Evolutionary conservation across 1,284 basidiomycete genomes (phyloP), one percentile per base, ranked within the genome.

Genomic region (Puccinia coronata): DNA sequence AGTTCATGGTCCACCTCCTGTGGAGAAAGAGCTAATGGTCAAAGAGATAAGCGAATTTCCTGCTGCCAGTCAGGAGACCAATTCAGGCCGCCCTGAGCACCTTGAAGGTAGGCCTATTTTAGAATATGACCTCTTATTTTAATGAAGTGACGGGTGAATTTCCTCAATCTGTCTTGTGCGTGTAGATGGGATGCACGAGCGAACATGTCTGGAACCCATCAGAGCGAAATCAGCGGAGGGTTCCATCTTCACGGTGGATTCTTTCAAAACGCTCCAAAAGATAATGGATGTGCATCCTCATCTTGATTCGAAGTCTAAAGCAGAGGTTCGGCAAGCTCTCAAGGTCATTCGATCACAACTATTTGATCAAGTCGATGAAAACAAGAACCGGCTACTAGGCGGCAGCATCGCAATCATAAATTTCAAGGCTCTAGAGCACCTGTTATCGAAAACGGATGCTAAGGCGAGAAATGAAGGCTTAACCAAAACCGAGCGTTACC

Each of bases 381-480:
- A 63, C 61, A 63, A 36, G 61, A 63, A n/a, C 8, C 41, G 61
- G 61, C 61, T 34, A 23, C 41, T 36, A 39, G 36, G 61, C 61
- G 36, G 61, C 23, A 41, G 61, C 41, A 63, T 20, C 41, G 61
- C 36, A 41, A 63, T 41, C 34, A 63, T 63, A 36, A 63, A 63
- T 31, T 63, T 63, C 34, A 63, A 63, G 61, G 61, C 61, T 63
- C 12, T 63, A 36, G 36, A 63, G 61, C 16, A 39, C 61, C 16
- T 41, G 14, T 23, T 63, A 41, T 41, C 41, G 34, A 63, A 39
- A n/a, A 39, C 41, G 41, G 36, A 63, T 2, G 61, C 61, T 6
- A 39, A 63, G 36, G 41, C 9, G 25, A 31, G 3, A 5, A 23
- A 39, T 16, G 4, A 41, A 4, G 31, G 36, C n/a, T 39, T 63